These are phyloP conservation scores for Fusarium falciforme DNA, from an alignment of 2,329 filamentous ascomycete genomes.

Conservation along the genomic window DNA sequence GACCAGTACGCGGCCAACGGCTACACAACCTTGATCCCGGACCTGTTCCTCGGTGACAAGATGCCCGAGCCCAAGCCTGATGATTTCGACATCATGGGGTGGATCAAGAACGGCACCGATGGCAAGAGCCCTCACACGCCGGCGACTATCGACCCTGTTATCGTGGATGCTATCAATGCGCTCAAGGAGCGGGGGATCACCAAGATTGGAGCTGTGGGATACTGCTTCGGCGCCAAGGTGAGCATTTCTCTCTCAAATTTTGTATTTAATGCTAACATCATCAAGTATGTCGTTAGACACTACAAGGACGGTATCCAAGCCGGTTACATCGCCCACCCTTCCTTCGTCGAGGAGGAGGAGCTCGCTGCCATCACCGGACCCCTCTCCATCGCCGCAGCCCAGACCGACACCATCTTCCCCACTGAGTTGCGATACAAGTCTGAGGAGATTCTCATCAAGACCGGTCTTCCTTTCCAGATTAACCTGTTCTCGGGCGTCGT, in stretches of 20 bases:
- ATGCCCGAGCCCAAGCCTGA: constrained; percentile 40
- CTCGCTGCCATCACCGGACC: constrained; percentile 67
- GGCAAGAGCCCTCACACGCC: constrained; percentile 60
- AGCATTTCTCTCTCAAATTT: constrained; percentile 35
- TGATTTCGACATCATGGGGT: constrained; percentile 47
- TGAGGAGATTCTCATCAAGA: constrained; percentile 68
- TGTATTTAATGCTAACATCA: background rate
- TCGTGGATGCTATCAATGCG: constrained; percentile 60
- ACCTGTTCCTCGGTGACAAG: constrained; percentile 54
- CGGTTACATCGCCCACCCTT: constrained; percentile 74
- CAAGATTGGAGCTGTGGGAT: constrained; percentile 68
- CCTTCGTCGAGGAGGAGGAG: constrained; percentile 69
- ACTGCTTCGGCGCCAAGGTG: constrained; percentile 75
- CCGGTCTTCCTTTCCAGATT: constrained; percentile 72
- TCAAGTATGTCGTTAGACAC: constrained; percentile 76
- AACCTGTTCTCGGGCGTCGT: constrained; percentile 74
- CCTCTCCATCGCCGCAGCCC: constrained; percentile 71
- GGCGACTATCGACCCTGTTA: constrained; percentile 49
- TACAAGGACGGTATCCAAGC: constrained; percentile 66
- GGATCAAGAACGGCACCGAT: constrained; percentile 54
- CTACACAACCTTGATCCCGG: constrained; percentile 53
- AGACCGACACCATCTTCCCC: constrained; percentile 70
- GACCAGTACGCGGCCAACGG: constrained; percentile 53
- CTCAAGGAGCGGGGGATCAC: constrained; percentile 64
- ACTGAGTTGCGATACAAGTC: constrained; percentile 64